phyloP scores from a whole-genome alignment of 2,329 filamentous ascomycete genomes.

The Capronia epimyces region DNA sequence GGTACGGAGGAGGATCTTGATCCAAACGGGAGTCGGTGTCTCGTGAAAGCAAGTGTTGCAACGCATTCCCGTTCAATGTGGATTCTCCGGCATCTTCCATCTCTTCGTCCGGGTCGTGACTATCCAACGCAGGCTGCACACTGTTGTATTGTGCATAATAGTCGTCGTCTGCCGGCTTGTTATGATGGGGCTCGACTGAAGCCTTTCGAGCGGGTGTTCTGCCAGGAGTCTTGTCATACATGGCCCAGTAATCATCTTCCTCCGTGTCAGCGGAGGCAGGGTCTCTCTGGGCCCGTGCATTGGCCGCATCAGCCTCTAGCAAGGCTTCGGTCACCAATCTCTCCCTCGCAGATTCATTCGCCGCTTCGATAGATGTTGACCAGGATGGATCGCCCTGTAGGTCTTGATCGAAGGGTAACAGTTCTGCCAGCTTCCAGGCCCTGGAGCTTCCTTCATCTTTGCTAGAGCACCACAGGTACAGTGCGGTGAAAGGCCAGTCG shows the following conservation, averaged over 20 bases:
- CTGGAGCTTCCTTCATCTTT: slow-evolving; percentile 49
- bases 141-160: slow-evolving; percentile 59
- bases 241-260: slow-evolving; percentile 61
- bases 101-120: slow-evolving; percentile 56
- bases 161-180: slow-evolving; percentile 48
- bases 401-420: slow-evolving; percentile 47
- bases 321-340: slow-evolving; percentile 36
- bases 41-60: slow-evolving; percentile 39
- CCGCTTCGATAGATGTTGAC: slow-evolving; percentile 51
- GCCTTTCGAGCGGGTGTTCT: slow-evolving; percentile 44
- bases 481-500: slow-evolving; percentile 51
- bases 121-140: slow-evolving; percentile 60
- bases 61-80: slow-evolving; percentile 50
- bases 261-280: slow-evolving; percentile 42
- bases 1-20: slow-evolving; percentile 27
- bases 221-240: slow-evolving; percentile 55
- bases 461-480: slow-evolving; percentile 58
- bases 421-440: slow-evolving; percentile 54
- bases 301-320: slow-evolving; percentile 30
- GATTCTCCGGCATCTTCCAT: slow-evolving; percentile 44
- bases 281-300: slow-evolving; percentile 22
- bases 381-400: slow-evolving; percentile 49
- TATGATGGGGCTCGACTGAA: slow-evolving; percentile 32
- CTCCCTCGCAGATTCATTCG: slow-evolving; percentile 45
- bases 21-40: slow-evolving; percentile 33